Evolutionary conservation across 75 land plant genomes (phyloP), one percentile per base, ranked within the genome.

Genomic region (Chamaecyparis obtusa): DNA sequence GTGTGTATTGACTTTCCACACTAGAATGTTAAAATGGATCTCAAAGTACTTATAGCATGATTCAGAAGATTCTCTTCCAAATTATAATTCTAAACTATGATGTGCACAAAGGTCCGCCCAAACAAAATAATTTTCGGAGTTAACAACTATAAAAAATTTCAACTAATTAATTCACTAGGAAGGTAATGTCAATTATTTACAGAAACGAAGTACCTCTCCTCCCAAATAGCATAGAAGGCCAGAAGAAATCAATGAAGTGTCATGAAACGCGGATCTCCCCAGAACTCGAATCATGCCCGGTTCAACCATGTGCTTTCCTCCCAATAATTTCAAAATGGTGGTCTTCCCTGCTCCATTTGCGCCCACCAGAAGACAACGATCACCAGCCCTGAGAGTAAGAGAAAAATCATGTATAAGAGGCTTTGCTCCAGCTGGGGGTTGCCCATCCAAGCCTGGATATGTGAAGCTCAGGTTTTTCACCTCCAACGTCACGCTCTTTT

Each of bases 321-420:
- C 99, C 78, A 98, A 32, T 27, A 98, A 94, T 88, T 91, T 95
- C 89, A 98, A 72, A 48, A 98, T 88, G 10, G 99, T 97, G 27
- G 99, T 97, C 90, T 98, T 98, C 95, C 99, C 99, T 57, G 99
- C 97, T 79, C 99, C 99, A 88, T 98, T 98, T 76, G 99, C 95
- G 84, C 99, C 99, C 69, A 98, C 95, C 67, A 98, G 95, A 56
- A 98, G 96, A 87, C 99, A 98, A 4, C 96, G 99, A 36, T 95
- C 92, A 30, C 99, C 97, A 55, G 96, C 87, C 72, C 86, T 87
- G 88, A 98, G 92, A 9, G 97, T 81, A 86, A 98, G 96, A 19
- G 93, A 90, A 89, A 98, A 94, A 74, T 88, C 92, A 1, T 93
- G 90, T 87, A 98, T 94, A 49, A 98, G 88, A 13, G 99, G 99